These are phyloP conservation scores for Botrytis tulipae DNA, from an alignment of 2,329 filamentous ascomycete genomes.

Conservation along the genomic window DNA sequence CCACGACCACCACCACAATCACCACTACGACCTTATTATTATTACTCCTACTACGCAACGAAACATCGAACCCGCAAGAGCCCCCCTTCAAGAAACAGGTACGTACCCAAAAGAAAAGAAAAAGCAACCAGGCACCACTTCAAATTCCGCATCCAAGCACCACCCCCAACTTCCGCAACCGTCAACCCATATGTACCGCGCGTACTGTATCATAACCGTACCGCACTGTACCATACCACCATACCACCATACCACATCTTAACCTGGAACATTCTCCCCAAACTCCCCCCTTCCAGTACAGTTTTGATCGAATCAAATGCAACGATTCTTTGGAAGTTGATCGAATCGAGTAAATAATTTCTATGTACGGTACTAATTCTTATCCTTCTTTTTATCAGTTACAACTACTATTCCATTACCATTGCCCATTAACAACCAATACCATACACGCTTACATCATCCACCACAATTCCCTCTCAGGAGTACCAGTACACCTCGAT, in stretches of 20 bases:
- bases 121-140: conserved; percentile 5
- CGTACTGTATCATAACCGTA: background rate
- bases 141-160: background rate
- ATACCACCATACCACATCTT: background rate
- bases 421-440: background rate
- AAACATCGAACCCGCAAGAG: background rate
- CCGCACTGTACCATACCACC: background rate
- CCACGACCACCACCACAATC: background rate
- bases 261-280: background rate
- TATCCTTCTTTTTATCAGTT: background rate
- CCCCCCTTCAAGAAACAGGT: background rate
- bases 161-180: background rate
- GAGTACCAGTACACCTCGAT: background rate
- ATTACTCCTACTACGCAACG: background rate
- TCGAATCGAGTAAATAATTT: conserved; percentile 7
- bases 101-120: background rate
- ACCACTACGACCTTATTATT: background rate
- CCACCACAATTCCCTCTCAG: background rate
- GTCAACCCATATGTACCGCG: background rate
- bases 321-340: background rate
- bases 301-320: background rate
- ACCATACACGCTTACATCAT: background rate
- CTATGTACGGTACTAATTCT: background rate
- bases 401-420: background rate
- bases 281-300: background rate